These are phyloP conservation scores for Sporothrix dimorphospora DNA, from an alignment of 2,329 filamentous ascomycete species.

Conservation along the genomic window DNA sequence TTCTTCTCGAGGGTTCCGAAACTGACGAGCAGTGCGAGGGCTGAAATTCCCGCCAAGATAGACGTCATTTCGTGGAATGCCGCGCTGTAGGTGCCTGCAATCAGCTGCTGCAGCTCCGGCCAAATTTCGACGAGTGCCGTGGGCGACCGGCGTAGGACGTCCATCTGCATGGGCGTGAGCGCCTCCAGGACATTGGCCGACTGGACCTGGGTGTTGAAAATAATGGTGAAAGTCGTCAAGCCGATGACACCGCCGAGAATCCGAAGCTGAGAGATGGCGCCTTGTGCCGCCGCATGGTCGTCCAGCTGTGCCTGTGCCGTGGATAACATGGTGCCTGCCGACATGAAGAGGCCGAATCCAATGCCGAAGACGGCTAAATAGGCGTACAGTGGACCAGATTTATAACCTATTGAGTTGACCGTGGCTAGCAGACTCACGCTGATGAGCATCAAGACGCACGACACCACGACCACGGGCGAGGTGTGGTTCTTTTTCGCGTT, in stretches of 20 bases:
- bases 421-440: slow-evolving; percentile 56
- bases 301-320: slow-evolving; percentile 54
- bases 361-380: slow-evolving; percentile 61
- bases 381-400: slow-evolving; percentile 51
- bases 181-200: slow-evolving; percentile 6
- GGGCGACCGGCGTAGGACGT: slow-evolving; percentile 34
- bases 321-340: slow-evolving; percentile 60
- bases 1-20: slow-evolving; percentile 33
- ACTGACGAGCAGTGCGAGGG: slow-evolving; percentile 32
- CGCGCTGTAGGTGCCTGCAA: slow-evolving; percentile 30
- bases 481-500: slow-evolving; percentile 60
- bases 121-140: slow-evolving; percentile 33
- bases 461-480: slow-evolving; percentile 53
- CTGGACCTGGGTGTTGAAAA: slow-evolving; percentile 55
- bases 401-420: slow-evolving; percentile 40
- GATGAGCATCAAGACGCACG: slow-evolving; percentile 56
- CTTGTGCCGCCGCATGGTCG: slow-evolving; percentile 62
- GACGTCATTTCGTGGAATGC: slow-evolving; percentile 34
- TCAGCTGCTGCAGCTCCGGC: slow-evolving; percentile 32
- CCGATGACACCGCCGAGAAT: slow-evolving; percentile 64
- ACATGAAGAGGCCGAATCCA: slow-evolving; percentile 62
- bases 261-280: slow-evolving; percentile 61
- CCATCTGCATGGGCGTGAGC: slow-evolving; percentile 32
- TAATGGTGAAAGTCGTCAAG: slow-evolving; percentile 60
- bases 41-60: slow-evolving; percentile 32